A percentile compares a stretch with the other conserved stretches of the same genome.
Evolutionary conservation across 306 rosid genomes (phyloP).

Genomic region (Hippophae rhamnoides): DNA sequence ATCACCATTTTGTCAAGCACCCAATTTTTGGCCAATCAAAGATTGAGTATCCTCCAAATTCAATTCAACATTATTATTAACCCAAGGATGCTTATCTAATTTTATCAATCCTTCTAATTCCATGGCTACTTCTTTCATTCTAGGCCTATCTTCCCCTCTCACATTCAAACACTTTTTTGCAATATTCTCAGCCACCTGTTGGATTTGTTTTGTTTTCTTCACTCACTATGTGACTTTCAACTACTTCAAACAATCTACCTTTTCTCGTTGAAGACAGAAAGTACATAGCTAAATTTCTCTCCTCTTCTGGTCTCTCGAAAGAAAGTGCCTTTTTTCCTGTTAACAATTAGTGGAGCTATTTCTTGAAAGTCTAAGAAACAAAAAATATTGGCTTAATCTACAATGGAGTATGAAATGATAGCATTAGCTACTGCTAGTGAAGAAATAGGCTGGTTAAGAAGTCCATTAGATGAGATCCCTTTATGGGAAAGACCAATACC

Average conservation of each 20-base stretch:
- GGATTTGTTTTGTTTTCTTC: background rate
- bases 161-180: background rate
- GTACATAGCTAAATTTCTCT: background rate
- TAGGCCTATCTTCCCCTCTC: constrained; percentile 3
- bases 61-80: background rate
- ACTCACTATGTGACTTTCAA: background rate
- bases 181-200: background rate
- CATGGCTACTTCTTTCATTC: background rate
- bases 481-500: too few species aligned
- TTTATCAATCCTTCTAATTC: background rate
- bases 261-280: background rate
- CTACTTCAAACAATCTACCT: background rate
- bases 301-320: background rate
- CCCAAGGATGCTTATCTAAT: background rate
- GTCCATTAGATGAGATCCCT: too few species aligned
- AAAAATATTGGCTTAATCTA: too few species aligned
- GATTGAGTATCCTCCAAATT: background rate
- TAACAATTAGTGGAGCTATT: too few species aligned
- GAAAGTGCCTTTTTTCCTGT: background rate
- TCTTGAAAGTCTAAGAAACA: too few species aligned
- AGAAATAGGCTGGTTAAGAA: too few species aligned
- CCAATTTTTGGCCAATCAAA: background rate
- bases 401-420: too few species aligned
- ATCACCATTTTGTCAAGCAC: background rate
- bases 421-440: too few species aligned